These are phyloP conservation scores for Chrysoporthe cubensis DNA, from an alignment of 2,329 filamentous ascomycete species.

Conservation along the genomic window DNA sequence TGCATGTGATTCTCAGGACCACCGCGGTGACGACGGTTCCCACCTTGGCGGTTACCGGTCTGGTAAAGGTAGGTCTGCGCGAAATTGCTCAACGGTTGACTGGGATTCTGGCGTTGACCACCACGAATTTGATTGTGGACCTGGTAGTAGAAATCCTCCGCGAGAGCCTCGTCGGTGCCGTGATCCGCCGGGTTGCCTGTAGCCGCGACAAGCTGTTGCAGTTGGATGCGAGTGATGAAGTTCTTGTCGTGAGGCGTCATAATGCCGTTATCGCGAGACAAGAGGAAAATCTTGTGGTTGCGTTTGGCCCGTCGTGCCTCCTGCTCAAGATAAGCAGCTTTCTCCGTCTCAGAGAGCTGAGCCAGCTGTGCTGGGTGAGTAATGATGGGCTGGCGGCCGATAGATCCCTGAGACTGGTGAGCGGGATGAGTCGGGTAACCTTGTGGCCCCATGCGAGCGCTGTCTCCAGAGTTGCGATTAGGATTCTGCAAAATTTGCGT, in stretches of 20 bases:
- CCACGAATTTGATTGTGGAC: constrained; percentile 94
- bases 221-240: constrained; percentile 96
- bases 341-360: constrained; percentile 81
- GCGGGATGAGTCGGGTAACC: constrained; percentile 36
- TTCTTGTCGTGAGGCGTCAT: constrained; percentile 99
- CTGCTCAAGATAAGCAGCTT: constrained; percentile 80
- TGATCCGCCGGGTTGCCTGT: constrained; percentile 85
- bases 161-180: constrained; percentile 77
- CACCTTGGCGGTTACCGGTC: constrained; percentile 81
- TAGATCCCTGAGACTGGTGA: constrained; percentile 57
- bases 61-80: constrained; percentile 98
- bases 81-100: constrained; percentile 92
- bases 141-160: constrained; percentile 98
- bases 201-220: constrained; percentile 92
- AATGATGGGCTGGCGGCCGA: constrained; percentile 57
- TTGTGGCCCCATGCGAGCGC: constrained; percentile 39
- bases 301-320: constrained; percentile 95
- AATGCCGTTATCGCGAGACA: constrained; percentile 92
- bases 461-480: constrained; percentile 63
- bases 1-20: constrained; percentile 97
- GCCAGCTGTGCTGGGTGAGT: constrained; percentile 74
- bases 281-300: constrained; percentile 95
- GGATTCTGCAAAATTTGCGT: constrained; percentile 82
- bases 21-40: constrained; percentile 73
- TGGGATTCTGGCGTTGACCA: constrained; percentile 85